Conservation (phyloP, 768 basidiomycete genomes). For the Mycena rosella region DNA sequence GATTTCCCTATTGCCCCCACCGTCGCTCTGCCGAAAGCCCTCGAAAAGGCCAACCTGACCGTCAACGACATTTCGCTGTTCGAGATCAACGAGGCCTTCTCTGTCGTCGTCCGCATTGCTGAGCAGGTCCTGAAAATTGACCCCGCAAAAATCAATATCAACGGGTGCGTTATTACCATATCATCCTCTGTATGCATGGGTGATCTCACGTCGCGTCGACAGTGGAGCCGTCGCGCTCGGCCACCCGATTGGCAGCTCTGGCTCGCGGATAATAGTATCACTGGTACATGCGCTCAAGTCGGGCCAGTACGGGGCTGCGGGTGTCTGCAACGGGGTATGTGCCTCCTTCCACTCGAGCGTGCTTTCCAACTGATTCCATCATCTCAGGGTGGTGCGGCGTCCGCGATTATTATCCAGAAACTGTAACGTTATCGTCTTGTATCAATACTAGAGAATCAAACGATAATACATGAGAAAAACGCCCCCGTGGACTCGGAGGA, state of each 20-base stretch:
- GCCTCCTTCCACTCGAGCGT: background rate
- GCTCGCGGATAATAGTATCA: conserved; percentile 93
- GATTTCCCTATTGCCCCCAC: conserved; percentile 98
- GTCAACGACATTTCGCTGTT: conserved; percentile 89
- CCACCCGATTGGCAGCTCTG: conserved; percentile 96
- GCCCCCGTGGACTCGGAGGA: background rate
- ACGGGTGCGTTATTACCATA: conserved; percentile 69
- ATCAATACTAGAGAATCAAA: conserved; percentile 21
- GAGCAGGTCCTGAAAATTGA: conserved; percentile 90
- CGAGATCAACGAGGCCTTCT: conserved; percentile 99
- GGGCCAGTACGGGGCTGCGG: conserved; percentile 95
- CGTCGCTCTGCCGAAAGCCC: conserved; percentile 88
- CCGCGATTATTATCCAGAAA: conserved; percentile 90
- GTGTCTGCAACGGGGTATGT: conserved; percentile 96
- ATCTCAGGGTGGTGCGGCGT: conserved; percentile 90
- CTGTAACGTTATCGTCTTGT: conserved; percentile 60
- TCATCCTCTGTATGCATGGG: conserved; percentile 22
- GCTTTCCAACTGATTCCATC: conserved; percentile 37
- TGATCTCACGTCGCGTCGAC: conserved; percentile 40
- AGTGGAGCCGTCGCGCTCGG: conserved; percentile 98
- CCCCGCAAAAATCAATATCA: conserved; percentile 89
- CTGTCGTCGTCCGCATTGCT: conserved; percentile 90
- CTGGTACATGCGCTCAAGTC: conserved; percentile 91
- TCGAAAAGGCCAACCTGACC: conserved; percentile 88
- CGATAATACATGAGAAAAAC: conserved; percentile 21